Evolutionary conservation across 257 asterid genomes (phyloP), one percentile per base, ranked within the genome.

Genomic region (Solanum paucissectum): DNA sequence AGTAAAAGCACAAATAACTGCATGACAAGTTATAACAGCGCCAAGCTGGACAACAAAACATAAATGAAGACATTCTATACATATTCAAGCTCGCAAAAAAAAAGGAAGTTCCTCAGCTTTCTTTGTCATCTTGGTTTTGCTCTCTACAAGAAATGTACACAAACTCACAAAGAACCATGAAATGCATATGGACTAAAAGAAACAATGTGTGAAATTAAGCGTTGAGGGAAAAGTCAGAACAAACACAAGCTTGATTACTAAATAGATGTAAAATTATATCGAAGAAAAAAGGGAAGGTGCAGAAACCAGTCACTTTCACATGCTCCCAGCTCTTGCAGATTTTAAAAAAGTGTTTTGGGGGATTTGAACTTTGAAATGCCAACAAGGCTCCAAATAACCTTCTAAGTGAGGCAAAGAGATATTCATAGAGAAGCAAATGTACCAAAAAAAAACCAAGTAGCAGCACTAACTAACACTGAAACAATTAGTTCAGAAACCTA

Each of bases 271-370:
- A 68, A 83, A 68, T 13, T 42, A 77, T 40, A 87, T 23, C 9
- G 36, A 34, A 10, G 37, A 2, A 46, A 58, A 58, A 23, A 29
- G 27, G 37, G 64, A 52, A 64, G 32, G 49, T 81, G 84, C 29
- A 38, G 60, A 29, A 55, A 64, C 75, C 40, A 49, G 38, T 21
- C 86, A 79, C 29, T 25, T 64, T 94, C 93, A 91, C 92, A 90
- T 90, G 90, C 94, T 91, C 81, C 94, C 93, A 36, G 92, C 89
- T 66, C 92, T 87, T 49, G 93, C 93, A 58, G 92, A 38, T 38
- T 38, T 38, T 10, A 7, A 8, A 38, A 87, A 29, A 91, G 83
- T 42, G 92, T 55, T 90, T 92, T 93, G 7, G 89, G 76, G 2
- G 93, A 71, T 74, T 93, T 95, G 84, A 95, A 94, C 88, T 95